Evolutionary conservation across 192 early-diverging fungal species (phyloP).

Genomic region (Mortierella antarctica): DNA sequence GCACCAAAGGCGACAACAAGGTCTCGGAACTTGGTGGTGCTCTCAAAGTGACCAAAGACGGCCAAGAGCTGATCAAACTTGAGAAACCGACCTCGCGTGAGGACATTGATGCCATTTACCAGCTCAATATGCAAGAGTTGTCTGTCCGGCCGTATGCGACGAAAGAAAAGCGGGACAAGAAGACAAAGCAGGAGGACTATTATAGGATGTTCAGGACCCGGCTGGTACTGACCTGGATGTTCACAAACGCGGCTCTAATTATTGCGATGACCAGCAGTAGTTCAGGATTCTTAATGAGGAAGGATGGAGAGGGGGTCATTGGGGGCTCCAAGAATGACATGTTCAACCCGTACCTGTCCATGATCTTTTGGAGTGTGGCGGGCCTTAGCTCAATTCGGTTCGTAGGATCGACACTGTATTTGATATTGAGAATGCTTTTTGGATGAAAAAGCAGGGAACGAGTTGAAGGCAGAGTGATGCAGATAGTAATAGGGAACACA

Average conservation of each 20-base stretch:
- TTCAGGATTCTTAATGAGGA: neutral
- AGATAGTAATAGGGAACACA: too few species aligned
- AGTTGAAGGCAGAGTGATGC: too few species aligned
- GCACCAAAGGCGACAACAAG: slow-evolving; percentile 89
- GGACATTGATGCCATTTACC: slow-evolving; percentile 86
- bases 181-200: slow-evolving; percentile 87
- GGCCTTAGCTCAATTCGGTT: slow-evolving; percentile 77
- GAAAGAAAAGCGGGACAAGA: slow-evolving; percentile 73
- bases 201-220: slow-evolving; percentile 87
- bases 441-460: slow-evolving; percentile 51
- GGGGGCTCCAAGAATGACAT: slow-evolving; percentile 33
- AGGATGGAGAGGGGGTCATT: neutral
- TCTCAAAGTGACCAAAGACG: slow-evolving; percentile 75
- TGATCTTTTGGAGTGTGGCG: slow-evolving; percentile 90
- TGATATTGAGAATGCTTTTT: slow-evolving; percentile 67
- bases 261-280: slow-evolving; percentile 70
- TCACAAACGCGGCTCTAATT: slow-evolving; percentile 82
- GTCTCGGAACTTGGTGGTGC: slow-evolving; percentile 71
- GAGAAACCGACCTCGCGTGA: slow-evolving; percentile 76
- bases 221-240: slow-evolving; percentile 86
- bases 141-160: slow-evolving; percentile 49
- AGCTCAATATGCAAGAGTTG: slow-evolving; percentile 74
- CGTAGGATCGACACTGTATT: slow-evolving; percentile 76
- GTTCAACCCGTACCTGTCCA: slow-evolving; percentile 78
- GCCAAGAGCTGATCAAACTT: slow-evolving; percentile 72